Conservation (phyloP, 805 yeast species). For the Sugiyamaella valdiviana region DNA sequence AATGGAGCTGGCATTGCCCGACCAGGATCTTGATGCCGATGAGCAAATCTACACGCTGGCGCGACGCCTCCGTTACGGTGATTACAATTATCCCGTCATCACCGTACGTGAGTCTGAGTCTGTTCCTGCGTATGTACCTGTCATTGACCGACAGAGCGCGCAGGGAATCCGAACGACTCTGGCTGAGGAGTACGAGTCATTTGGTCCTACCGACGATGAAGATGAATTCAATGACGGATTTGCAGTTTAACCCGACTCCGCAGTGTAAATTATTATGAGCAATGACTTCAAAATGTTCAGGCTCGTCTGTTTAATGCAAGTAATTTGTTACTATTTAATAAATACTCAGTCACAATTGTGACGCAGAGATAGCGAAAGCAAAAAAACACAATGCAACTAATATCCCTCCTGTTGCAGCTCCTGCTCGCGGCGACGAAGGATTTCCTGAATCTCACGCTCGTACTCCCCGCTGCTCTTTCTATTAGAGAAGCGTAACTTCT, state of each 20-base stretch:
- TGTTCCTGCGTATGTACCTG: constrained; percentile 13
- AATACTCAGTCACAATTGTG: neutral
- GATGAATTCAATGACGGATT: constrained; percentile 2
- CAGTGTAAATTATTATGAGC: neutral
- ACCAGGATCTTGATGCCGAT: constrained; percentile 26
- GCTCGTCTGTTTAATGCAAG: neutral
- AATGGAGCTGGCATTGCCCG: constrained; percentile 4
- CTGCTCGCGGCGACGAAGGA: constrained; percentile 33
- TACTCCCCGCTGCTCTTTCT: constrained; percentile 27
- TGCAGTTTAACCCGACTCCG: neutral
- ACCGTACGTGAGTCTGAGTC: constrained; percentile 28
- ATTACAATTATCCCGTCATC: constrained; percentile 38
- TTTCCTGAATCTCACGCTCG: constrained; percentile 33
- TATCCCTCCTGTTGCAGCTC: constrained; percentile 19
- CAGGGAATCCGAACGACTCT: constrained; percentile 14
- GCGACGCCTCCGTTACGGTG: constrained; percentile 32
- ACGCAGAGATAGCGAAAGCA: neutral
- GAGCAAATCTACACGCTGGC: constrained; percentile 33
- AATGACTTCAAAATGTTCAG: neutral
- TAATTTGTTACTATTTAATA: neutral
- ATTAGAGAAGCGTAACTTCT: constrained; percentile 26
- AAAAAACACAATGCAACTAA: neutral
- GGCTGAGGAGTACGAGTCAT: constrained; percentile 19
- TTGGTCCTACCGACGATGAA: constrained; percentile 13
- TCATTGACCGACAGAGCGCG: constrained; percentile 16